Evolutionary conservation across 192 early-diverging fungal species (phyloP).

Genomic region (Rhizophagus prolifer): DNA sequence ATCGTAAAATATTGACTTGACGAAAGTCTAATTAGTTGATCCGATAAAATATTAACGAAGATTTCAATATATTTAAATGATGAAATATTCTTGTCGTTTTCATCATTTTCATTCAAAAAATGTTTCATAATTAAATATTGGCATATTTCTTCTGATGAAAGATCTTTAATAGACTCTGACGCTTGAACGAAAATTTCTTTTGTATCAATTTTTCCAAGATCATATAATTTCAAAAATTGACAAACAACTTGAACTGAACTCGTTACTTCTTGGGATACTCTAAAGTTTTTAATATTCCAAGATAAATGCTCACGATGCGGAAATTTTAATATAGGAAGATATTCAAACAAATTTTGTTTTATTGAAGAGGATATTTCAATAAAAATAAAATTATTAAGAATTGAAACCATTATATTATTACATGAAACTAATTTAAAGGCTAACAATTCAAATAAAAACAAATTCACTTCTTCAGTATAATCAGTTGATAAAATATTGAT

Average conservation of each 20-base stretch:
- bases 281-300: conserved; percentile 21
- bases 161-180: too few relatives aligned
- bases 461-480: too few relatives aligned
- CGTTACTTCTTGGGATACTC: conserved; percentile 5
- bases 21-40: conserved; percentile 22
- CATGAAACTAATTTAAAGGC: neutral
- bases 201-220: neutral
- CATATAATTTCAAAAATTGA: conserved; percentile 3
- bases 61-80: conserved; percentile 9
- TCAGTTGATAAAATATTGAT: too few relatives aligned
- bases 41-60: conserved; percentile 8
- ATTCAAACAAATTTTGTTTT: neutral
- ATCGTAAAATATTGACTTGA: conserved; percentile 7
- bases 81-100: too few relatives aligned
- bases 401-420: neutral
- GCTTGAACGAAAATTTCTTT: conserved; percentile 14
- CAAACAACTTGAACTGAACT: conserved; percentile 11
- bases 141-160: neutral
- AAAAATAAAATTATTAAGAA: neutral
- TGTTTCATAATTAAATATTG: neutral
- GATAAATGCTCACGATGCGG: neutral
- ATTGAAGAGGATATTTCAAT: conserved; percentile 25
- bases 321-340: neutral
- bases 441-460: conserved; percentile 7
- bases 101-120: too few relatives aligned